phyloP scores from a whole-genome alignment of 371 early-diverging fungal species.

The Mortierella sp. region DNA sequence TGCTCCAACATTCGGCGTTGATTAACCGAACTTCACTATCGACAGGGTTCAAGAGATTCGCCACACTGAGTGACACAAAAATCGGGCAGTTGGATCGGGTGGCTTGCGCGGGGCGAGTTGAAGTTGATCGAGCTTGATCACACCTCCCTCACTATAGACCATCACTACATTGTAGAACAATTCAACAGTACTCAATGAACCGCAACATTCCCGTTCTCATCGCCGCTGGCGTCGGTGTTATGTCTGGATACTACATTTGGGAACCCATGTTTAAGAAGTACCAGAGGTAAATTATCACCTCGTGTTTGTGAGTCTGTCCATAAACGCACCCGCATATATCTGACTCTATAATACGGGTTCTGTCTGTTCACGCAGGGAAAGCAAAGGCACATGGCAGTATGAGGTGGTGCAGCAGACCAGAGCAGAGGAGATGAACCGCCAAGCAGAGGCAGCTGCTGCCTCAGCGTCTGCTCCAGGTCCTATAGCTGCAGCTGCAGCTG shows the following conservation, averaged over 20 bases:
- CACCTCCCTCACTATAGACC: too few relatives aligned
- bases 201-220: constrained; percentile 39
- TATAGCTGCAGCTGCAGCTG: background rate
- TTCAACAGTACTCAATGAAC: constrained; percentile 16
- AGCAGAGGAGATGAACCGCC: constrained; percentile 37
- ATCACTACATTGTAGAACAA: too few relatives aligned
- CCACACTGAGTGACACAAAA: too few relatives aligned
- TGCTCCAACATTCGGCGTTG: too few relatives aligned
- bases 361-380: constrained; percentile 17
- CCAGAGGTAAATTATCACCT: constrained; percentile 22
- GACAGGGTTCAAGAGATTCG: too few relatives aligned
- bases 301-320: background rate
- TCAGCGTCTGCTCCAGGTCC: constrained; percentile 3
- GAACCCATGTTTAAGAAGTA: constrained; percentile 49
- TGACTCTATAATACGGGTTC: background rate
- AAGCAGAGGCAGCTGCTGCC: constrained; percentile 18
- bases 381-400: constrained; percentile 52
- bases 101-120: too few relatives aligned
- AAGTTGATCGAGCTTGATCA: too few relatives aligned
- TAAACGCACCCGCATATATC: background rate
- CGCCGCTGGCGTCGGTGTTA: constrained; percentile 42
- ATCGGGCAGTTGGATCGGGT: too few relatives aligned
- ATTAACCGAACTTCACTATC: too few relatives aligned
- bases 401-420: constrained; percentile 52
- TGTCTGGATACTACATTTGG: constrained; percentile 53